phyloP scores from a whole-genome alignment of 768 basidiomycete genomes.

The Boletus insuetus region DNA sequence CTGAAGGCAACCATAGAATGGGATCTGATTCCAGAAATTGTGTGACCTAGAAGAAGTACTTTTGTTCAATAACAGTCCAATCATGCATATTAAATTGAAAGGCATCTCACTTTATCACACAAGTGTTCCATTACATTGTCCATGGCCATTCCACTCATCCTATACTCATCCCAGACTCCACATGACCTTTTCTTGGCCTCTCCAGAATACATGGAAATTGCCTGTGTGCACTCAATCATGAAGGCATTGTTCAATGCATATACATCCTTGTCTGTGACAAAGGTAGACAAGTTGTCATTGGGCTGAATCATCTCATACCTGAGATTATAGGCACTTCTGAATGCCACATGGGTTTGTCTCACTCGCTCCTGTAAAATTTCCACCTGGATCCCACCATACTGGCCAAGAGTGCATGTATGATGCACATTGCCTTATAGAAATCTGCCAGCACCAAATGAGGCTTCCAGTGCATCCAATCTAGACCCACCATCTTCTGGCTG shows the following conservation, averaged over 20 bases:
- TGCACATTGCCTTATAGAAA: constrained; percentile 3
- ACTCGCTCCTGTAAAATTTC: constrained; percentile 6
- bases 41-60: not conserved
- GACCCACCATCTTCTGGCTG: not conserved
- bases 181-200: constrained; percentile 3
- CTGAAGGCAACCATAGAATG: constrained; percentile 1
- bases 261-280: not conserved
- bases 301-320: constrained; percentile 7
- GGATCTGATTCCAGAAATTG: not conserved
- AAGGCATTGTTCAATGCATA: constrained; percentile 1
- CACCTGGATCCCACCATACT: not conserved
- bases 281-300: not conserved
- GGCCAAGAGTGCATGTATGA: constrained; percentile 2
- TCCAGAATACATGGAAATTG: not conserved
- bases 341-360: constrained; percentile 7
- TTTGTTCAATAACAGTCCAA: no score
- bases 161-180: constrained; percentile 10
- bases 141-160: not conserved
- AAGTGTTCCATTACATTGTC: not conserved
- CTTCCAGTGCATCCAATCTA: not conserved
- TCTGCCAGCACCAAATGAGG: constrained; percentile 9
- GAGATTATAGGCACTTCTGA: constrained; percentile 16
- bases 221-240: not conserved
- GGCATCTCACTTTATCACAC: not conserved
- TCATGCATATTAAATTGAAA: no score